Evolutionary conservation across 2,329 filamentous ascomycete genomes (phyloP).

Genomic region (Canariomyces notabilis): DNA sequence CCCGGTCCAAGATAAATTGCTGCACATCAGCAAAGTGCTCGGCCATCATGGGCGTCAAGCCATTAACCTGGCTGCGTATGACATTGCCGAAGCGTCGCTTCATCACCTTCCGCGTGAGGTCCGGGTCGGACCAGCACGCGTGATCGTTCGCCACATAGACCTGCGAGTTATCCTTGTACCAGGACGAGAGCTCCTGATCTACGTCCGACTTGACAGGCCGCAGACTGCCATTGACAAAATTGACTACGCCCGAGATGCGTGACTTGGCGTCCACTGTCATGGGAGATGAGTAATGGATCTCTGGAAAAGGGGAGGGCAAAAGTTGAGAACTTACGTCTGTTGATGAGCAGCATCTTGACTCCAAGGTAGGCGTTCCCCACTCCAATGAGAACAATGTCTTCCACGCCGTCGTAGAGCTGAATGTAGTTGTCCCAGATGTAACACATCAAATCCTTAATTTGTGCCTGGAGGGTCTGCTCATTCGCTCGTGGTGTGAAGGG

Average conservation of each 20-base stretch:
- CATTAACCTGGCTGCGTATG: constrained; percentile 43
- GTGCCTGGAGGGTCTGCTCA: constrained; percentile 48
- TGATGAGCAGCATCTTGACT: constrained; percentile 73
- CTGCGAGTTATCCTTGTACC: constrained; percentile 78
- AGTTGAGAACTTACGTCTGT: constrained; percentile 53
- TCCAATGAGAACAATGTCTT: constrained; percentile 79
- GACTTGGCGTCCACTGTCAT: constrained; percentile 55
- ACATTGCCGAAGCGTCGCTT: constrained; percentile 59
- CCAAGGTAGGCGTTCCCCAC: constrained; percentile 85
- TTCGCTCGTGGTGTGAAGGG: constrained; percentile 40
- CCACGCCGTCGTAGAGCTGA: constrained; percentile 64
- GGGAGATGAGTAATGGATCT: neutral
- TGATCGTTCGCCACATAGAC: constrained; percentile 75
- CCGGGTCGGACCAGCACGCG: constrained; percentile 65
- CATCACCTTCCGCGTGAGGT: constrained; percentile 53
- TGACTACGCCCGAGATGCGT: constrained; percentile 66
- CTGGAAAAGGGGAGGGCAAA: neutral
- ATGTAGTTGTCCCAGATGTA: constrained; percentile 98
- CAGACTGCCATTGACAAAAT: constrained; percentile 73
- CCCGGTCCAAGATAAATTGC: constrained; percentile 45
- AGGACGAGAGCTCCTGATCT: constrained; percentile 65
- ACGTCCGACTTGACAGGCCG: constrained; percentile 75
- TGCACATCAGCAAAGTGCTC: constrained; percentile 48
- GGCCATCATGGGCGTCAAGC: constrained; percentile 53
- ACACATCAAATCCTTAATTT: constrained; percentile 67